Conservation (phyloP, 805 yeast genomes). For the Teunomyces gatunensis region DNA sequence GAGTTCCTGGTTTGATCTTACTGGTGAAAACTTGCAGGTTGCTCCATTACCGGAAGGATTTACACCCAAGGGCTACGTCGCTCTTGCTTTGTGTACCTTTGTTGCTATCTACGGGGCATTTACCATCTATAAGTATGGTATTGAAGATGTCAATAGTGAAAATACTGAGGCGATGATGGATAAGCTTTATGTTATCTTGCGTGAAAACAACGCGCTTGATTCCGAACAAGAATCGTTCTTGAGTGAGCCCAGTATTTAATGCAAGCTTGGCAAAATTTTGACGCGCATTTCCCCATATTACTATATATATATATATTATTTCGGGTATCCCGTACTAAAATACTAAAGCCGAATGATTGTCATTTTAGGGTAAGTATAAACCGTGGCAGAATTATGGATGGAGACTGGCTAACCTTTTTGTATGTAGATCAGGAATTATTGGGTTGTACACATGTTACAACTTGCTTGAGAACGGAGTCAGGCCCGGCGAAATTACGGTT, state of each 20-base stretch:
- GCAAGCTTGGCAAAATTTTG: neutral
- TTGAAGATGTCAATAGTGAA: constrained; percentile 56
- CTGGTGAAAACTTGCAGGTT: constrained; percentile 61
- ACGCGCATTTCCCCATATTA: neutral
- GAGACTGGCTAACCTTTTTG: neutral
- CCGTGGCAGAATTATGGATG: no score
- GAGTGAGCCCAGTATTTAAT: neutral
- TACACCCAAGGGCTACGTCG: constrained; percentile 67
- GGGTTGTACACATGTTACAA: constrained; percentile 63
- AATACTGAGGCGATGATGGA: constrained; percentile 44
- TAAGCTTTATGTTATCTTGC: constrained; percentile 30
- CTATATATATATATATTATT: no score
- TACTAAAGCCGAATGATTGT: constrained; percentile 10
- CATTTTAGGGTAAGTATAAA: constrained; percentile 28
- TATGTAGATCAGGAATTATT: constrained; percentile 54
- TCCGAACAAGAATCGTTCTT: constrained; percentile 6
- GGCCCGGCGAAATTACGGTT: constrained; percentile 47
- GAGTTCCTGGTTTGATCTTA: constrained; percentile 51
- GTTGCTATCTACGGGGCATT: constrained; percentile 60
- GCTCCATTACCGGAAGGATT: constrained; percentile 68
- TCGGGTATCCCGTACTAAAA: no score
- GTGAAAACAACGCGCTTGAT: constrained; percentile 16
- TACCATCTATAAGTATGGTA: constrained; percentile 61
- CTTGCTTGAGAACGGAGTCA: constrained; percentile 42
- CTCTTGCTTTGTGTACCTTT: constrained; percentile 51